Conservation (phyloP, 306 rosid species). For the Rosa rugosa region DNA sequence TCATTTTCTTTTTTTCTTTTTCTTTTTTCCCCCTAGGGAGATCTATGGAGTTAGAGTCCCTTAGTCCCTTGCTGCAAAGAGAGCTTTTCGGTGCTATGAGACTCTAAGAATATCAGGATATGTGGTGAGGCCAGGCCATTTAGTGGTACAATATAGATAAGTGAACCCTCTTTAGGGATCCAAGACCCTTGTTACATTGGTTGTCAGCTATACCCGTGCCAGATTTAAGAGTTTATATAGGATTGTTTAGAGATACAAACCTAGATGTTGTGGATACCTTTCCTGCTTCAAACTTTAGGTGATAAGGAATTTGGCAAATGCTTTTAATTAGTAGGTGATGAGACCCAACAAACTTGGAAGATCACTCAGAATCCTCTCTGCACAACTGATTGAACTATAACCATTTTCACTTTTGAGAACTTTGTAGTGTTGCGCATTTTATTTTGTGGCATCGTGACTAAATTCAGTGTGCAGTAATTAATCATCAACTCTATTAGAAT, state of each 20-base stretch:
- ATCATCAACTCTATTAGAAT: not conserved
- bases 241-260: not conserved
- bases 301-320: not conserved
- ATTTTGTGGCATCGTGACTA: not conserved
- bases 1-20: not conserved
- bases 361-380: not conserved
- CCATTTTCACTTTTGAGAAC: not conserved
- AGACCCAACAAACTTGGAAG: not conserved
- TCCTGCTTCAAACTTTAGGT: not conserved
- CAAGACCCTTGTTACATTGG: not conserved
- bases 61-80: not conserved
- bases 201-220: not conserved
- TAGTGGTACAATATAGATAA: not conserved
- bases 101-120: not conserved
- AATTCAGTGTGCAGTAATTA: not conserved
- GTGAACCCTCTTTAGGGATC: not conserved
- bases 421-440: not conserved
- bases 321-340: not conserved
- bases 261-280: not conserved
- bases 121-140: not conserved
- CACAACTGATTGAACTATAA: not conserved
- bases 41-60: not conserved
- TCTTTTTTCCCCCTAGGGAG: not conserved
- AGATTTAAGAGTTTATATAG: not conserved
- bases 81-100: not conserved